Evolutionary conservation across 768 basidiomycete species (phyloP).

Genomic region (Collybiopsis confluens): DNA sequence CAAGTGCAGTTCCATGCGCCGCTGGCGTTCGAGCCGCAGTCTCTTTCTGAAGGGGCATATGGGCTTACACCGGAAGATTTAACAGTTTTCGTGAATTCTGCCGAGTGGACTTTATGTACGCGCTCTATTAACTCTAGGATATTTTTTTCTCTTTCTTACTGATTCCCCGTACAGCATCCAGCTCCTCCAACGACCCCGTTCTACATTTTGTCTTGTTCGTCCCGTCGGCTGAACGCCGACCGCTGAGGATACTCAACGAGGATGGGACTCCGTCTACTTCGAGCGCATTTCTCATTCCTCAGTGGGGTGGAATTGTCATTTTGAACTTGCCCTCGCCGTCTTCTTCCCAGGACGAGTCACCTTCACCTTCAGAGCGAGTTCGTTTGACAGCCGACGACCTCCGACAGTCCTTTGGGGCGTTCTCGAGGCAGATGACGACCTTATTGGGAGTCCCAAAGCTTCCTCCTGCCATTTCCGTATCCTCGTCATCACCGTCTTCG

Average conservation of each 20-base stretch:
- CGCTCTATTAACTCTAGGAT: neutral
- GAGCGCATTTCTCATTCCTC: conserved; percentile 8
- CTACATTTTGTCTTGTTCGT: conserved; percentile 90
- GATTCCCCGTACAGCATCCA: conserved; percentile 58
- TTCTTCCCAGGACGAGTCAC: conserved; percentile 21
- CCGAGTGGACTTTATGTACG: conserved; percentile 90
- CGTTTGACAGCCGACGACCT: conserved; percentile 43
- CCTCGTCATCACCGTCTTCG: conserved; percentile 12
- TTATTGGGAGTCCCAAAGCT: conserved; percentile 79
- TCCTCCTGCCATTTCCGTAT: conserved; percentile 39
- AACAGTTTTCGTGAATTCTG: conserved; percentile 94
- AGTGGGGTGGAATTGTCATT: conserved; percentile 74
- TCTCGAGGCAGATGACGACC: conserved; percentile 65
- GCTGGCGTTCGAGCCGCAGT: conserved; percentile 67
- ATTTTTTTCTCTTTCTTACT: conserved; percentile 7
- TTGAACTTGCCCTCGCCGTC: conserved; percentile 50
- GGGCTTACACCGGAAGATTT: conserved; percentile 46
- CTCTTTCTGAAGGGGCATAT: conserved; percentile 36
- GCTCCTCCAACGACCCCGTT: conserved; percentile 90
- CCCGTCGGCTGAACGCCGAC: conserved; percentile 64
- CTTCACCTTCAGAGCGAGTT: too few species aligned
- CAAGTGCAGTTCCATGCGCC: conserved; percentile 93
- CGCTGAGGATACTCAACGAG: conserved; percentile 50
- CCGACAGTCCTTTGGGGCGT: conserved; percentile 52
- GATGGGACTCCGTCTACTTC: conserved; percentile 5